A percentile compares a stretch with the other conserved stretches of the same genome.
Conservation (phyloP, 1,139 yeast species). For the Sugiyamaella novakii region DNA sequence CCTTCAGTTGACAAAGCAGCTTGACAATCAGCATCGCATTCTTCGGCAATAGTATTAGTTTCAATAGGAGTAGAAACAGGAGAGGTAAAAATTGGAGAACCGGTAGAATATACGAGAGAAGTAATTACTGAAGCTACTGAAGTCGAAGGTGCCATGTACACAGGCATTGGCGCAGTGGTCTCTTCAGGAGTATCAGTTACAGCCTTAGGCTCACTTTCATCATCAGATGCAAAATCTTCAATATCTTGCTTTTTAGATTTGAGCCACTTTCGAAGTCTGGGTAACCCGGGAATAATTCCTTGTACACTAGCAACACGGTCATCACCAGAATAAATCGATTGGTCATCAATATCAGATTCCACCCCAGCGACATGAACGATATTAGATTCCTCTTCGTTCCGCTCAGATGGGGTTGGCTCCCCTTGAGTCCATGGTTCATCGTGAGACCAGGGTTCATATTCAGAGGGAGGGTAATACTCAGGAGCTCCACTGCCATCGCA, state of each 20-base stretch:
- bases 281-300: slow-evolving; percentile 15
- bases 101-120: not conserved
- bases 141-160: not conserved
- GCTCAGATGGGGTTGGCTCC: not conserved
- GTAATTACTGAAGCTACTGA: slow-evolving; percentile 1
- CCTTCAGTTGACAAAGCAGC: slow-evolving; percentile 9
- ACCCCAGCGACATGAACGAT: slow-evolving; percentile 4
- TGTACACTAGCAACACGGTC: slow-evolving; percentile 16
- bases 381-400: slow-evolving; percentile 1
- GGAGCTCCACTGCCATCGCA: slow-evolving; percentile 17
- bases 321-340: not conserved
- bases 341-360: slow-evolving; percentile 3
- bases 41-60: slow-evolving; percentile 2
- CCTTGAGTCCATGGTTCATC: slow-evolving; percentile 12
- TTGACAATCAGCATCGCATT: slow-evolving; percentile 9
- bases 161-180: not conserved
- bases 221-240: slow-evolving; percentile 17
- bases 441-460: slow-evolving; percentile 1
- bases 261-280: slow-evolving; percentile 17
- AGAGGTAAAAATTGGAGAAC: not conserved
- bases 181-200: not conserved
- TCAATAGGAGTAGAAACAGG: slow-evolving; percentile 7
- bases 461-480: not conserved
- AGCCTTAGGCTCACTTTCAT: slow-evolving; percentile 10
- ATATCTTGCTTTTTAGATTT: slow-evolving; percentile 14